Base-by-base conservation (phyloP, 139 green algal genomes). In the Coccomyxa sp. region DNA sequence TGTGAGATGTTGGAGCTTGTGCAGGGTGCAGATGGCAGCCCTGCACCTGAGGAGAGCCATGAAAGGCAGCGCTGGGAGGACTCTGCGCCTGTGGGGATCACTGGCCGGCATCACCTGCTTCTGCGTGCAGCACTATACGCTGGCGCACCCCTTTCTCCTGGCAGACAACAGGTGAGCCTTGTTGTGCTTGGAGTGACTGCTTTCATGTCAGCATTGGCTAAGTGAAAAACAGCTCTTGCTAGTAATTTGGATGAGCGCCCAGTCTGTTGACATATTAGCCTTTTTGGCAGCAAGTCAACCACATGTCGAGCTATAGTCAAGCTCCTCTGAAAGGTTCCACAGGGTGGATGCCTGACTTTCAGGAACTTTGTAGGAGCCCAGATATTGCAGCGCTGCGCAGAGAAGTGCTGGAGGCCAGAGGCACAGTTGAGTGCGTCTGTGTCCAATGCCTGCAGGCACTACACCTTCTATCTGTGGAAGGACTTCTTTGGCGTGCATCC, bases 381-480 rank as follows among this genome's bases (percentile, higher is more conserved):
- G 2, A 64, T 31, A 64, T 22, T 31, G 27, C 50, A 64, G 2
- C 50, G 22, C 2, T 64, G 27, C 27, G 1, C 50, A 31, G 18
- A 4, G 18, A 16, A 37, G 2, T 72, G 7, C 24, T 71, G 24
- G 27, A 3, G 18, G 64, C 64, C 64, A 0, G 31, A 38, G 34
- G n/a, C n/a, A 72, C 7, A 64, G 50, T 64, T 10, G 22, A 18
- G 50, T 2, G 22, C 3, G 5, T 18, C 18, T 64, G 44, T 58
- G 14, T 58, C 44, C 44, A 64, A 18, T 64, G 50, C 50, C 22
- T 64, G 68, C 81, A 84, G 95, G 55, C 95, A 98, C 85, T 97
- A 96, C 82, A 92, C 87, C 0, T 98, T 98, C 78, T 98, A 98
- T 84, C 22, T 97, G 7, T 98, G 94, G 93, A 88, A 90, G 39